Evolutionary conservation across 495 filamentous ascomycete genomes (phyloP), one percentile per base, ranked within the genome.

Genomic region (Daldinia caldariorum): DNA sequence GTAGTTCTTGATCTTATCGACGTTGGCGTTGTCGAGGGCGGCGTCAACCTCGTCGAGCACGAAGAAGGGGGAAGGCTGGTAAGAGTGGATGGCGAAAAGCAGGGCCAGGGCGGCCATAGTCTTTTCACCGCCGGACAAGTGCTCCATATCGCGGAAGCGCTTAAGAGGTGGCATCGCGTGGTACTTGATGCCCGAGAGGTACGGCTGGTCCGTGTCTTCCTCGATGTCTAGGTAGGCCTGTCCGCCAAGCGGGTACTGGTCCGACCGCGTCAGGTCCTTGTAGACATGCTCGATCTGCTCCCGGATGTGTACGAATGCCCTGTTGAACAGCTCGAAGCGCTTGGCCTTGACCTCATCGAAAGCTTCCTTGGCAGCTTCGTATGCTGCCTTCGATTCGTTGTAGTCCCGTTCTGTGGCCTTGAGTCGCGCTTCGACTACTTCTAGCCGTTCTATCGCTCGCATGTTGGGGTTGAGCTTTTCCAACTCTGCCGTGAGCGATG

Each of bases 81-180:
- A 98, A 35, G 88, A 91, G 82, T 98, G 95, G 64, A 99, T 92
- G 22, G 95, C 94, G 74, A 99, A 98, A 6, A 99, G 87, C 58
- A 99, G 84, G 18, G 95, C 95, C 22, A 99, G 85, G 43, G 95
- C 95, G 2, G 95, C 95, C 90, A 99, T 99, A 13, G 96, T 97
- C 86, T 98, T 98, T 82, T 99, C 95, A 59, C 95, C 95, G 69
- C 95, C 95, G 10, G 92, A 97, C 22, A 99, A 86, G 76, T 97
- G 94, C 79, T 98, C 95, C 95, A 99, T 98, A 79, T 98, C 96
- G 39, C 95, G 88, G 89, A 98, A 99, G 58, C 95, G 94, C 82
- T 99, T 99, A 62, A 97, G 88, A 7, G 95, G 95, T 26, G 95
- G 95, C 94, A 97, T 98, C 71, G 96, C 95, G 79, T 97, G 93